Evolutionary conservation across 2,329 filamentous ascomycete genomes (phyloP).

Genomic region (Fusarium proliferatum): DNA sequence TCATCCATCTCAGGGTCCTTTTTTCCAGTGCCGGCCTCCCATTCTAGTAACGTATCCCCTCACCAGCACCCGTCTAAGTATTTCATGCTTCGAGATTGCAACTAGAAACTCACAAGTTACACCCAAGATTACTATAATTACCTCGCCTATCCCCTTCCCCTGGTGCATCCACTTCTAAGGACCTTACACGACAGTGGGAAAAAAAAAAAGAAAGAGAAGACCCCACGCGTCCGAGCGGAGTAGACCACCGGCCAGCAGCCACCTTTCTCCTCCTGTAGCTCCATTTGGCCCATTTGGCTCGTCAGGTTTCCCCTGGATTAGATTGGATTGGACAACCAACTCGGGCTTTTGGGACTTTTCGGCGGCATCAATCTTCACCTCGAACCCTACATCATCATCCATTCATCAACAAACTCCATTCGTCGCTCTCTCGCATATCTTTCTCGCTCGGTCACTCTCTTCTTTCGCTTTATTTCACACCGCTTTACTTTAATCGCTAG

Average conservation of each 20-base stretch:
- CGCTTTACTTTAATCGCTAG: conserved; percentile 30
- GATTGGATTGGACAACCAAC: conserved; percentile 30
- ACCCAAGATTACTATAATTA: conserved; percentile 9
- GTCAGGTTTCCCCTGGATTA: conserved; percentile 42
- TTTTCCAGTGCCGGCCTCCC: background rate
- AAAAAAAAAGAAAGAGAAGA: conserved; percentile 24
- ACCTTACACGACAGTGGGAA: conserved; percentile 3
- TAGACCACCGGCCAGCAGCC: conserved; percentile 32
- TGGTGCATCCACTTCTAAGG: background rate
- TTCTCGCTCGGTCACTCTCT: conserved; percentile 16
- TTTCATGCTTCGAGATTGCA: conserved; percentile 7
- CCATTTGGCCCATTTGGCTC: conserved; percentile 22
- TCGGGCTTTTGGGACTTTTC: conserved; percentile 35
- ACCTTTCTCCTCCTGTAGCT: conserved; percentile 37
- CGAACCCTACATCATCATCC: conserved; percentile 32
- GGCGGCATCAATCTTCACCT: conserved; percentile 27
- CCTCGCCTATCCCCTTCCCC: conserved; percentile 4
- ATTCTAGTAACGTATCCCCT: background rate
- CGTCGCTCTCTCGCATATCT: conserved; percentile 13
- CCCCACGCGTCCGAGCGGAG: conserved; percentile 44
- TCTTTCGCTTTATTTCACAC: conserved; percentile 16
- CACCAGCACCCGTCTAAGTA: background rate
- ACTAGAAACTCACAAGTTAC: background rate
- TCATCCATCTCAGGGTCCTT: conserved; percentile 22
- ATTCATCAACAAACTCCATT: conserved; percentile 15